These are phyloP conservation scores for Echria macrotheca DNA, from an alignment of 495 filamentous ascomycete genomes.

Conservation along the genomic window DNA sequence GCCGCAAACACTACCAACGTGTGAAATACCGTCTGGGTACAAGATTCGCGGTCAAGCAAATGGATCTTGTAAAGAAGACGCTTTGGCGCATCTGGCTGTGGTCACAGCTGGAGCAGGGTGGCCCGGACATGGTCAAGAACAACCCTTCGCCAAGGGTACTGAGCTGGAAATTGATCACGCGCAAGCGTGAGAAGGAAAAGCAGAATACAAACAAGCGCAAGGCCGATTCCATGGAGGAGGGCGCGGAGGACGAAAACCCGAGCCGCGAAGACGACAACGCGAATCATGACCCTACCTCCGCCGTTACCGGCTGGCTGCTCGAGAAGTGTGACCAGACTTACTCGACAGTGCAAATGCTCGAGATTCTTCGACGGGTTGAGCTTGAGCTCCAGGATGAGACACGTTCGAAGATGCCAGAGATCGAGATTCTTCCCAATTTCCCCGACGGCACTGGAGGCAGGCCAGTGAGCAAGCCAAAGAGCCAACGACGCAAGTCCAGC, in stretches of 20 bases:
- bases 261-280: conserved; percentile 11
- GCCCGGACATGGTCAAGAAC: conserved; percentile 39
- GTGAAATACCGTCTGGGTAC: conserved; percentile 57
- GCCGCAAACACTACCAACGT: conserved; percentile 84
- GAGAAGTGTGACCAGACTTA: conserved; percentile 29
- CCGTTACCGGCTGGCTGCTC: conserved; percentile 42
- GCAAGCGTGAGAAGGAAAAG: conserved; percentile 28
- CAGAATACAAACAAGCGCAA: conserved; percentile 8
- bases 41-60: conserved; percentile 56
- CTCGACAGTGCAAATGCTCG: conserved; percentile 30
- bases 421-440: conserved; percentile 62
- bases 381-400: conserved; percentile 15
- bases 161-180: conserved; percentile 4
- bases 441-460: conserved; percentile 10
- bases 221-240: too few relatives aligned
- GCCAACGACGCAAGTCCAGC: conserved; percentile 10
- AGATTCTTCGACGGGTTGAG: conserved; percentile 34
- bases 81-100: conserved; percentile 55
- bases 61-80: conserved; percentile 52
- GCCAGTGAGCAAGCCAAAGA: conserved; percentile 7
- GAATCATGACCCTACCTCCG: conserved; percentile 13
- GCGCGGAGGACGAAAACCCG: too few relatives aligned
- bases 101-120: conserved; percentile 43
- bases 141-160: not conserved
- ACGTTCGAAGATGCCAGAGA: conserved; percentile 50